Evolutionary conservation across 1,284 basidiomycete species (phyloP), one percentile per base, ranked within the genome.

Genomic region (Mycena sp.): DNA sequence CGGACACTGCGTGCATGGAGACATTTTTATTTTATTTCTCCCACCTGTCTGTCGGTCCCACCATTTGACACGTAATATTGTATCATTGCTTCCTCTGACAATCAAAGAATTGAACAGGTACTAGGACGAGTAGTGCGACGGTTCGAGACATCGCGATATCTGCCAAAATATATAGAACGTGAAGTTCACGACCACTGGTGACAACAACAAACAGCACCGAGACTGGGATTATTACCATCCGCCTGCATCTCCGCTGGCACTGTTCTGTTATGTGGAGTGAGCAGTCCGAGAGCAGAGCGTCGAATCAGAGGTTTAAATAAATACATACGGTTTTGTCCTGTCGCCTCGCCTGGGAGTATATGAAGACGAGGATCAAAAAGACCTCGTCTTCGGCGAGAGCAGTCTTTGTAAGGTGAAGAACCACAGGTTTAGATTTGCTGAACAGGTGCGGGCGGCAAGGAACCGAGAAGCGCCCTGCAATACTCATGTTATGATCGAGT

Each of bases 401-500:
- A 9, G 67, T 72, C 43, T 73, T 71, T n/a, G 72, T 75, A 29
- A 83, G 67, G 45, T 77, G 73, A 28, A 83, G 57, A 0, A 71
- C 70, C 12, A 79, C 65, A 1, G 80, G 77, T 50, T 77, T 74
- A n/a, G 73, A 58, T 67, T 83, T 83, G 29, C 73, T 74, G 68
- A 83, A 82, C 9, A 84, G 71, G 58, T 80, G 79, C 10, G 81
- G 81, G 23, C 82, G 78, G 53, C 75, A 79, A 3, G 81, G 79
- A 2, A 82, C 78, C 3, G 69, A 68, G 37, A 83, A 79, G 9
- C 73, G 75, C 9, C 75, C 81, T n/a, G 76, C 78, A 35, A 79
- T 69, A 10, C 65, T 67, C 65, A 70, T 71, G 45, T 68, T 67
- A 14, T 74, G 58, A 45, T 74, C 69, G 12, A 69, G 57, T 35